Evolutionary conservation across 352 stramenopile species (phyloP), one percentile per base, ranked within the genome.

Genomic region (Aphanomyces stellatus): DNA sequence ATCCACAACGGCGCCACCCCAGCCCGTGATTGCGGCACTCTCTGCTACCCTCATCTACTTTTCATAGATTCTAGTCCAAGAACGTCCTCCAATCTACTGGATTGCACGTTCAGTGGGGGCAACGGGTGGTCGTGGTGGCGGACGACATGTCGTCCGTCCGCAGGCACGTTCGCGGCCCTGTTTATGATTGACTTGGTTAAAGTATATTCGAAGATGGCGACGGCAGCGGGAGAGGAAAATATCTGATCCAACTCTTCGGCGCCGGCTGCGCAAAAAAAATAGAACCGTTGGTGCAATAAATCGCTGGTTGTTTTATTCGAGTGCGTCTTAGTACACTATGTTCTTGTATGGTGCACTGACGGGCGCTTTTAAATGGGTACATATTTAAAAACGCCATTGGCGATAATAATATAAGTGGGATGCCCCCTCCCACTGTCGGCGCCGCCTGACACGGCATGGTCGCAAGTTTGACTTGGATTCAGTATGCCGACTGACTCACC

Each of bases 181-280:
- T 30, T 63, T 42, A 22, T 28, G 7, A 15, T 65, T 33, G 11
- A 31, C 28, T 53, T 51, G 41, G 11, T 33, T 31, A 28, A 6
- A 27, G 35, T 65, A 65, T 53, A 25, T 17, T 11, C 13, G 17
- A 51, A 55, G 13, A 65, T 31, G 19, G 30, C 35, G 41, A 31
- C 35, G 56, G 35, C 55, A 63, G 51, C 35, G 55, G 35, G 35
- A 63, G 41, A 53, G 55, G 55, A 63, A 48, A 63, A 63, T 34
- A 67, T 67, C 60, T 67, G 60, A 67, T 67, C 60, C 60, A 67
- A 67, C 60, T 67, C 10, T 67, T 17, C 4, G 40, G 30, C 19
- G 17, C 2, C 22, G 19, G 37, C 11, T 27, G 15, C 37, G 41
- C 0, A 42, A 42, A 48, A 63, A 56, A 63, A 63, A n/a, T n/a